Conservation (phyloP, 1,284 basidiomycete species). For the Apiotrichum porosum region DNA sequence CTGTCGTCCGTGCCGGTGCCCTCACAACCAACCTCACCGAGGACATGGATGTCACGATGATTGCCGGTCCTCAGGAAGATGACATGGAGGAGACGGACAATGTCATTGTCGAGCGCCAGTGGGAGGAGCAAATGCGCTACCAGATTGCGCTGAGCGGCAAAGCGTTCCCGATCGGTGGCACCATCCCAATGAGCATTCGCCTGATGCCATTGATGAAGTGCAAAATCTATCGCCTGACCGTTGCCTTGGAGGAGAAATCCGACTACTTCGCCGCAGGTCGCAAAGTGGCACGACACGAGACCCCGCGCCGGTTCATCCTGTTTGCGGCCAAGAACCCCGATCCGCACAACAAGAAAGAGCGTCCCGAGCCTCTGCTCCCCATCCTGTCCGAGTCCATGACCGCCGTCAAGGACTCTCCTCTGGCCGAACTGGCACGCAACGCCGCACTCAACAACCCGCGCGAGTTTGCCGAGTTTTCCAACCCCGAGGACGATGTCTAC, state of each 20-base stretch:
- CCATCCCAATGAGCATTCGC: conserved; percentile 73
- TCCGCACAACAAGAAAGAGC: conserved; percentile 45
- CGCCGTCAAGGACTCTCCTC: conserved; percentile 49
- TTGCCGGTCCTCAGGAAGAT: conserved; percentile 72
- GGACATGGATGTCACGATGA: conserved; percentile 67
- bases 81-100: conserved; percentile 72
- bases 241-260: conserved; percentile 78
- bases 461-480: conserved; percentile 46
- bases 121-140: conserved; percentile 81
- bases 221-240: conserved; percentile 70
- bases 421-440: conserved; percentile 44
- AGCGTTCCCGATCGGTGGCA: conserved; percentile 75
- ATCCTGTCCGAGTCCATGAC: conserved; percentile 51
- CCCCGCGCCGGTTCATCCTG: conserved; percentile 62
- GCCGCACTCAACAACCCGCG: conserved; percentile 41
- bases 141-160: conserved; percentile 74
- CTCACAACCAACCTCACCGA: conserved; percentile 71
- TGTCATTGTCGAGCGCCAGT: conserved; percentile 82
- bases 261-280: conserved; percentile 71
- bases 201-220: conserved; percentile 81
- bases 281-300: conserved; percentile 71
- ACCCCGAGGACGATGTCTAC: conserved; percentile 47
- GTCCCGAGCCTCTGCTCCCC: conserved; percentile 52
- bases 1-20: conserved; percentile 75
- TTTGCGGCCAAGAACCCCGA: conserved; percentile 59